These are phyloP conservation scores for Thelonectria blattea DNA, from an alignment of 2,329 filamentous ascomycete genomes.

Conservation along the genomic window DNA sequence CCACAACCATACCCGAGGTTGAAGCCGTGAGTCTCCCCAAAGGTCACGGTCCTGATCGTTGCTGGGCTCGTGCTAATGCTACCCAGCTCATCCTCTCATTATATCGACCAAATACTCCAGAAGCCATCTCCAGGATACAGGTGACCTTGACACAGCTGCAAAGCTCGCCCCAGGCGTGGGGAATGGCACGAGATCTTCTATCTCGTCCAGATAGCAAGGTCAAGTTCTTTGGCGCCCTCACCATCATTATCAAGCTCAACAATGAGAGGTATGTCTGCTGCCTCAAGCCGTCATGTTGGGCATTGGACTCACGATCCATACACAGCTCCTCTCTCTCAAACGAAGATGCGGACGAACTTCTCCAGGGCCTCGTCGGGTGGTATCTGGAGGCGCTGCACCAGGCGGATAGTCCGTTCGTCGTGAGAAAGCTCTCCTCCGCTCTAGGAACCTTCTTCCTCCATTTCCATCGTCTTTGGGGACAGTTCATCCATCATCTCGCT, in stretches of 20 bases:
- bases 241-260: slow-evolving; percentile 93
- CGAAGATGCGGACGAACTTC: slow-evolving; percentile 63
- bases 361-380: slow-evolving; percentile 68
- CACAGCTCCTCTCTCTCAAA: slow-evolving; percentile 57
- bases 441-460: slow-evolving; percentile 77
- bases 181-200: slow-evolving; percentile 79
- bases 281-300: background rate
- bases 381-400: slow-evolving; percentile 60
- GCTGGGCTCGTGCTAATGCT: slow-evolving; percentile 21
- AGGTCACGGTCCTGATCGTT: background rate
- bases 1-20: slow-evolving; percentile 27
- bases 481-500: slow-evolving; percentile 65
- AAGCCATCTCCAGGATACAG: slow-evolving; percentile 62
- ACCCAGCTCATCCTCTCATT: slow-evolving; percentile 56
- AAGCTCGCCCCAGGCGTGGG: slow-evolving; percentile 81
- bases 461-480: slow-evolving; percentile 70
- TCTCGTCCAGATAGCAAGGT: slow-evolving; percentile 73
- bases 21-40: slow-evolving; percentile 26
- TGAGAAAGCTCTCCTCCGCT: slow-evolving; percentile 78
- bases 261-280: slow-evolving; percentile 72
- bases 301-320: background rate
- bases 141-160: slow-evolving; percentile 80
- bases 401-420: slow-evolving; percentile 64
- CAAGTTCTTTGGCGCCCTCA: slow-evolving; percentile 91
- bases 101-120: slow-evolving; percentile 58